Percentiles rank a stretch among this genome's conserved stretches.
Evolutionary conservation across 768 basidiomycete species (phyloP).

Genomic region (Naganishia vishniacii): DNA sequence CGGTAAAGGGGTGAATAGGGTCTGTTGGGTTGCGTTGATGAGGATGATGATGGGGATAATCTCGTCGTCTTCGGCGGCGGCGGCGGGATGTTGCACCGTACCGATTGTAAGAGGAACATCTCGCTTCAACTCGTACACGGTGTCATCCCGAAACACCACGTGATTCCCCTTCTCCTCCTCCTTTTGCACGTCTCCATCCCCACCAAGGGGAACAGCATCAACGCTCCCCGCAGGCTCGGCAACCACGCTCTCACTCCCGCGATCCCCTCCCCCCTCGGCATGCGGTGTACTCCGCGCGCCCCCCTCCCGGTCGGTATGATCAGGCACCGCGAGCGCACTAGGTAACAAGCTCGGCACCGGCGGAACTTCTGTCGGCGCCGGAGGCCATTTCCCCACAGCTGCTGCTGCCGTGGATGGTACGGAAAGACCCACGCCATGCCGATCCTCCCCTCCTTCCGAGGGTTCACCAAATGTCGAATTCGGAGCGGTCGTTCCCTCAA

Average conservation of each 20-base stretch:
- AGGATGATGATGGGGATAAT: conserved; percentile 20
- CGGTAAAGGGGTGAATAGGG: conserved; percentile 18
- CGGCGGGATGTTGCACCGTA: too few relatives aligned
- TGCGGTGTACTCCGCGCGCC: neutral
- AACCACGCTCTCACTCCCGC: neutral
- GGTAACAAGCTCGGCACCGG: conserved; percentile 22
- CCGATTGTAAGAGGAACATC: too few relatives aligned
- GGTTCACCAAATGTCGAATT: too few relatives aligned
- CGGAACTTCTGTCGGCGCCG: conserved; percentile 20
- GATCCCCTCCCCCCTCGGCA: neutral
- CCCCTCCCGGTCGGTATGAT: neutral
- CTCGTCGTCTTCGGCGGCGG: neutral
- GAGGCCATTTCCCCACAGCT: conserved; percentile 12
- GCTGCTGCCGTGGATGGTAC: neutral
- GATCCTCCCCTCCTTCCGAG: too few relatives aligned
- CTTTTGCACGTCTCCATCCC: neutral
- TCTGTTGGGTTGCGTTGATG: neutral
- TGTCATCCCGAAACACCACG: neutral
- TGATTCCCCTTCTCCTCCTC: neutral
- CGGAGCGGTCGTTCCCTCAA: neutral
- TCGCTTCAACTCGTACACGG: too few relatives aligned
- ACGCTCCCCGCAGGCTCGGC: conserved; percentile 13
- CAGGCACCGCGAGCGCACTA: conserved; percentile 3
- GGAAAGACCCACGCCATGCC: too few relatives aligned
- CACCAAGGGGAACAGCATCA: too few relatives aligned